phyloP scores from a whole-genome alignment of 2,329 filamentous ascomycete species.

The Westerdykella sp. region DNA sequence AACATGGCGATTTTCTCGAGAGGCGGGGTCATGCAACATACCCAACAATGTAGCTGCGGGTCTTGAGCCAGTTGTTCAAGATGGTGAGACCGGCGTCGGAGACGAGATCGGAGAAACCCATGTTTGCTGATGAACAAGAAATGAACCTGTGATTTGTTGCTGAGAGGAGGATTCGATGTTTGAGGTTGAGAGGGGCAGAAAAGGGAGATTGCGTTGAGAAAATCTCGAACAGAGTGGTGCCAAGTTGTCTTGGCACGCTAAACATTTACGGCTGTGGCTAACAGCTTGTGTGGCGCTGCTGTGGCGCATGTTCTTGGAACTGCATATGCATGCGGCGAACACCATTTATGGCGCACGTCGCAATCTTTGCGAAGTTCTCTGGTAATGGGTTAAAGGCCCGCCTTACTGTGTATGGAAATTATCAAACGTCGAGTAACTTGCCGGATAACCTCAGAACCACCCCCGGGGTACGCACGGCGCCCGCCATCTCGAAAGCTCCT shows the following conservation, averaged over 20 bases:
- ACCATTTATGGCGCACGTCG: too few relatives aligned
- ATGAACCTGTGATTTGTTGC: background rate
- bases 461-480: too few relatives aligned
- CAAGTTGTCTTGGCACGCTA: background rate
- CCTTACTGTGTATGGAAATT: too few relatives aligned
- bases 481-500: background rate
- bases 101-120: constrained; percentile 65
- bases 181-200: background rate
- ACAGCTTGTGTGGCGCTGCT: background rate
- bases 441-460: too few relatives aligned
- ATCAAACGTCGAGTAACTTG: too few relatives aligned
- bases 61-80: constrained; percentile 67
- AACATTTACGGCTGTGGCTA: background rate
- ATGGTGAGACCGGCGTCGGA: constrained; percentile 61
- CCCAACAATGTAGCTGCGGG: constrained; percentile 77
- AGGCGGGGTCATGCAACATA: constrained; percentile 49
- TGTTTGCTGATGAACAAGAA: constrained; percentile 36
- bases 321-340: too few relatives aligned
- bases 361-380: too few relatives aligned
- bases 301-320: too few relatives aligned
- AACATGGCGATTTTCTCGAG: constrained; percentile 8
- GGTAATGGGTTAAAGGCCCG: too few relatives aligned
- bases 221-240: background rate
- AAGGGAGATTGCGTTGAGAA: background rate
- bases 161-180: constrained; percentile 1